Evolutionary conservation across 371 early-diverging fungal species (phyloP).

Genomic region (Cokeromyces recurvatus): DNA sequence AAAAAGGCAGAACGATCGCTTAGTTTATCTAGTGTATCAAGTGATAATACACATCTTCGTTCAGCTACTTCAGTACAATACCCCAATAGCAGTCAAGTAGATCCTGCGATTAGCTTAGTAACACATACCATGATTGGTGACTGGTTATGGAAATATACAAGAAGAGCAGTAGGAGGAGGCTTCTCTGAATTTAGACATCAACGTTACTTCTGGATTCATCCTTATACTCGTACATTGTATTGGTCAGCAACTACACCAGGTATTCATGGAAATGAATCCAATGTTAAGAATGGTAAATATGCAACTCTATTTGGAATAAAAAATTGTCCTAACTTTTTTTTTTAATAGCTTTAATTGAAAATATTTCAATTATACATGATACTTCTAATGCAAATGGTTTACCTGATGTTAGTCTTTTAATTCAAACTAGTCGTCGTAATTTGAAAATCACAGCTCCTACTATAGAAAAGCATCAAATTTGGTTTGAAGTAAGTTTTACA

Average conservation of each 20-base stretch:
- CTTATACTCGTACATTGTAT: conserved; percentile 66
- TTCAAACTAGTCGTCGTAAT: conserved; percentile 62
- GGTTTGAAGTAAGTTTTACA: conserved; percentile 46
- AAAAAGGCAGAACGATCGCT: too few species aligned
- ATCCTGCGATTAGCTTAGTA: conserved; percentile 41
- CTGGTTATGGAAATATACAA: conserved; percentile 67
- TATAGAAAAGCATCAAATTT: conserved; percentile 62
- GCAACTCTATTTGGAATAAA: too few species aligned
- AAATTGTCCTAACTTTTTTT: not conserved
- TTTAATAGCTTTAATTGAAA: conserved; percentile 59
- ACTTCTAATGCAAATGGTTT: conserved; percentile 27
- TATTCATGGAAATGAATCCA: conserved; percentile 59
- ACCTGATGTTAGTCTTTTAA: conserved; percentile 57
- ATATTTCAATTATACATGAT: conserved; percentile 44
- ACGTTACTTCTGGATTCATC: conserved; percentile 76
- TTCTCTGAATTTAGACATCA: conserved; percentile 58
- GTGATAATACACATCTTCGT: conserved; percentile 17
- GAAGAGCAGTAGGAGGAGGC: conserved; percentile 45
- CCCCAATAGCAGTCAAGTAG: conserved; percentile 5
- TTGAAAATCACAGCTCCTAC: conserved; percentile 67
- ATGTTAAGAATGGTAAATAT: conserved; percentile 55
- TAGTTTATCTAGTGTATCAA: conserved; percentile 23
- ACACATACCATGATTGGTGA: conserved; percentile 78
- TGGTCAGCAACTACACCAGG: conserved; percentile 70
- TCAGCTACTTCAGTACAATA: conserved; percentile 12